A percentile compares a stretch with the other conserved stretches of the same genome.
Conservation (phyloP, 2,329 filamentous ascomycete species). For the Mollisia scopiformis region DNA sequence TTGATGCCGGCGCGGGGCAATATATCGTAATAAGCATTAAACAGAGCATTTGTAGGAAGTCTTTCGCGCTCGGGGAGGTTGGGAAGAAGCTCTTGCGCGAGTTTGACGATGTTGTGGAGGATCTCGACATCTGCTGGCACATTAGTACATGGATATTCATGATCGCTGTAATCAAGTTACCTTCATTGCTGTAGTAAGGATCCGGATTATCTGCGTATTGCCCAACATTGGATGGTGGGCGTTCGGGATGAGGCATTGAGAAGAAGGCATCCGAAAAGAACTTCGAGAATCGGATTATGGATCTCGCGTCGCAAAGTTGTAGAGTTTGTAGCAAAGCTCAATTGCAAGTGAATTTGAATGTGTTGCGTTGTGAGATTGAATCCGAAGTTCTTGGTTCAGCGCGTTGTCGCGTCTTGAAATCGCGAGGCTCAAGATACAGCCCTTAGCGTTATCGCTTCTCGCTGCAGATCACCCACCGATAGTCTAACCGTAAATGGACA, state of each 20-base stretch:
- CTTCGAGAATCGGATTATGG: slow-evolving; percentile 4
- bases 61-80: slow-evolving; percentile 61
- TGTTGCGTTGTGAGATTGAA: slow-evolving; percentile 13
- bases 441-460: too few relatives aligned
- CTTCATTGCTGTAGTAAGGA: slow-evolving; percentile 63
- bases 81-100: slow-evolving; percentile 67
- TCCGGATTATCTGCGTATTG: slow-evolving; percentile 39
- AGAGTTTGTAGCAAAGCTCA: slow-evolving; percentile 9
- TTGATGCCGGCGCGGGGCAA: slow-evolving; percentile 72
- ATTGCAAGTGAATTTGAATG: slow-evolving; percentile 10
- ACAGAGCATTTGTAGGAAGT: slow-evolving; percentile 76
- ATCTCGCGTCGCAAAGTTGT: slow-evolving; percentile 25
- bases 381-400: too few relatives aligned
- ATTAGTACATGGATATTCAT: slow-evolving; percentile 11
- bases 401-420: too few relatives aligned
- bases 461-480: too few relatives aligned
- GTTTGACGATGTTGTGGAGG: slow-evolving; percentile 74
- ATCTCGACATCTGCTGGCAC: slow-evolving; percentile 69
- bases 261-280: slow-evolving; percentile 33
- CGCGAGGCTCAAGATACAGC: too few relatives aligned
- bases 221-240: slow-evolving; percentile 30
- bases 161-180: slow-evolving; percentile 40
- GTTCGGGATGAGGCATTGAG: slow-evolving; percentile 34
- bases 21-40: slow-evolving; percentile 77
- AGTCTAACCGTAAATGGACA: too few relatives aligned